These are phyloP conservation scores for Cercospora sp. DNA, from an alignment of 2,329 filamentous ascomycete genomes.

Conservation along the genomic window DNA sequence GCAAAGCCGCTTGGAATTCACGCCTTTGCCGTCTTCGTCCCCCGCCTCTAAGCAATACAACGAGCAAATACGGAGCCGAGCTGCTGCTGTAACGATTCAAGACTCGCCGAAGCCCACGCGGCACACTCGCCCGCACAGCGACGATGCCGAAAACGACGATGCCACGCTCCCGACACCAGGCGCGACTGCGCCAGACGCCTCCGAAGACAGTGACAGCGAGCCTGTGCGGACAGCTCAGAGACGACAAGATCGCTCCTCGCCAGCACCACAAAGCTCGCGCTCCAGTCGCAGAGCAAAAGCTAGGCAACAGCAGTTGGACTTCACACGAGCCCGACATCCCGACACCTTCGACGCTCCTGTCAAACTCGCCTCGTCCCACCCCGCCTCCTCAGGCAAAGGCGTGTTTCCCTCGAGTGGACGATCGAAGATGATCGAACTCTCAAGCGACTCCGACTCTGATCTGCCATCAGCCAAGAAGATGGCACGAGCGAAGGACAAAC, in stretches of 20 bases:
- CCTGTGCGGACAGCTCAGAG: constrained; percentile 15
- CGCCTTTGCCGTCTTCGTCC: constrained; percentile 44
- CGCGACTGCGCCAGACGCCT: constrained; percentile 18
- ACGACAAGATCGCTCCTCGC: constrained; percentile 23
- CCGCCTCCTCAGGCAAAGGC: constrained; percentile 26
- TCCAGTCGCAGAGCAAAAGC: constrained; percentile 20
- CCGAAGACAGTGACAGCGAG: constrained; percentile 30
- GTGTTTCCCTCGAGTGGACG: constrained; percentile 34
- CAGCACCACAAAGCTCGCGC: constrained; percentile 15
- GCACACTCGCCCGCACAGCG: constrained; percentile 24
- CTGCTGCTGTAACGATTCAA: constrained; percentile 39
- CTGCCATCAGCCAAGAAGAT: constrained; percentile 19
- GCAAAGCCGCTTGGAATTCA: constrained; percentile 48
- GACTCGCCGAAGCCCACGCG: constrained; percentile 32
- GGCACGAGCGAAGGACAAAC: constrained; percentile 11
- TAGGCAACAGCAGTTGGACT: constrained; percentile 38
- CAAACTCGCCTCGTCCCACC: constrained; percentile 27
- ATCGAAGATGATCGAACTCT: constrained; percentile 20
- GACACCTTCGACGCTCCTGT: constrained; percentile 30
- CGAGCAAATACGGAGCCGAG: constrained; percentile 37
- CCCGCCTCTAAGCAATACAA: constrained; percentile 39
- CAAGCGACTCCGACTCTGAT: constrained; percentile 29
- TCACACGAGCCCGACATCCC: constrained; percentile 27
- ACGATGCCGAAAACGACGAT: constrained; percentile 17
- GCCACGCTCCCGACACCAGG: constrained; percentile 28